Base-by-base conservation (phyloP, 768 basidiomycete species). In the Goffeauzyma gilvescens region DNA sequence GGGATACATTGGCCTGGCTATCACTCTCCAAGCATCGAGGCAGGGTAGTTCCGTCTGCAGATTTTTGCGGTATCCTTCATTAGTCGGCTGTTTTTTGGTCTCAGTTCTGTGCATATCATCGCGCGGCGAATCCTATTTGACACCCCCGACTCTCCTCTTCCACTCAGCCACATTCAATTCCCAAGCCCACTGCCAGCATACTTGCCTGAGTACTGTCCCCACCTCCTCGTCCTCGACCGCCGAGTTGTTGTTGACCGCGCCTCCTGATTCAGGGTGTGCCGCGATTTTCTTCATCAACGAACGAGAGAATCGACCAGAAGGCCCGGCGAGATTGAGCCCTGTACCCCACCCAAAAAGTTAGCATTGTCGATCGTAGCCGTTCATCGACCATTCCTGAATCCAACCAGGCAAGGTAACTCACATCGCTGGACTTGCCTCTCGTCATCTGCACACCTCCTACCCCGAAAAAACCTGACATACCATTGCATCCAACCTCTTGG, bases 401-500 rank as follows among this genome's bases (percentile, higher is more conserved):
- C n/a, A 26, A 41, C 4, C 24, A 22, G 7, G n/a, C 20, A 7
- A 15, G 20, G 18, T 1, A 2, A 55, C 58, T 53, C 32, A 60
- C 58, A 63, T 41, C 61, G 38, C 42, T 53, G 45, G 5, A 63
- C 51, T 44, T 63, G 62, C 31, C 62, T 35, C 48, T 59, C 55
- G 48, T 63, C 62, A 44, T 63, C 62, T 10, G 43, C 50, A 32
- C 53, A 54, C 22, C 62, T 42, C 45, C 62, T 45, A 0, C 62
- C 62, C 1, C 46, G 45, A 49, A 55, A 63, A 34, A 63, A 63
- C 5, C 59, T 42, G 14, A 46, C 34, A 50, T 63, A 63, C 62
- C 62, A 63, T 45, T 63, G 53, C 13, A 60, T 60, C 62, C 62
- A 63, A 14, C 62, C 62, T 21, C 62, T 15, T 1, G 62, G 62